Conservation (phyloP, 1,284 basidiomycete species). For the Cystobasidium slooffiae region DNA sequence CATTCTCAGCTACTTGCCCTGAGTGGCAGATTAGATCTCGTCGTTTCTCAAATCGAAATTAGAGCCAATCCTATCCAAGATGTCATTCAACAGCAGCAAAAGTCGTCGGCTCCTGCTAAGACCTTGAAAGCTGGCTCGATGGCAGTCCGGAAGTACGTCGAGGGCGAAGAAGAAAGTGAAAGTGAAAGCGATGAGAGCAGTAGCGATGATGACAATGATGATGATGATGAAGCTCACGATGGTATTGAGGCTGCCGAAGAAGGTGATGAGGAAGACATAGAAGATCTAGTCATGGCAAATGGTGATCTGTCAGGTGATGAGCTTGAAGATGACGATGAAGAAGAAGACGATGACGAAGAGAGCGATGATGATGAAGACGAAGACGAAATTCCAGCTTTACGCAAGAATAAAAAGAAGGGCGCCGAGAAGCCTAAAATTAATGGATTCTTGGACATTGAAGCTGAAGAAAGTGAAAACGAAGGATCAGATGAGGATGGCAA, state of each 20-base stretch:
- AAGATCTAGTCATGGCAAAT: slow-evolving; percentile 65
- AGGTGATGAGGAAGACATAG: slow-evolving; percentile 71
- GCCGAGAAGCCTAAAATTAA: slow-evolving; percentile 2
- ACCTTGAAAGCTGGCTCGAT: background rate
- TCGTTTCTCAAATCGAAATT: slow-evolving; percentile 90
- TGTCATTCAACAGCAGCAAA: slow-evolving; percentile 1
- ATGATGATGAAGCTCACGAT: slow-evolving; percentile 52
- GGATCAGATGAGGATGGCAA: slow-evolving; percentile 25
- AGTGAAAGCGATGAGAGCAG: slow-evolving; percentile 40
- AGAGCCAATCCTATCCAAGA: slow-evolving; percentile 46
- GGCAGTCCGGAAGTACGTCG: slow-evolving; percentile 59
- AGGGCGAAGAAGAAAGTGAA: slow-evolving; percentile 58
- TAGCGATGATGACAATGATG: slow-evolving; percentile 47
- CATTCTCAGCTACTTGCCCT: slow-evolving; percentile 84
- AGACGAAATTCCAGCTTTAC: slow-evolving; percentile 58
- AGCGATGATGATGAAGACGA: slow-evolving; percentile 68
- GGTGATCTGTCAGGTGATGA: slow-evolving; percentile 61
- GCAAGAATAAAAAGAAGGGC: slow-evolving; percentile 5
- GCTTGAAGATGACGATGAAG: slow-evolving; percentile 52
- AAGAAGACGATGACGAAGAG: slow-evolving; percentile 55
- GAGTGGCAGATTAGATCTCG: slow-evolving; percentile 88
- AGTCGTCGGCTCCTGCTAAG: background rate
- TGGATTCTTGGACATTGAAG: slow-evolving; percentile 45
- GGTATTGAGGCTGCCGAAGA: slow-evolving; percentile 52
- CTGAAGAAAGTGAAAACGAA: slow-evolving; percentile 47